phyloP scores from a whole-genome alignment of 2,329 filamentous ascomycete genomes.

The Diplodia mutila region DNA sequence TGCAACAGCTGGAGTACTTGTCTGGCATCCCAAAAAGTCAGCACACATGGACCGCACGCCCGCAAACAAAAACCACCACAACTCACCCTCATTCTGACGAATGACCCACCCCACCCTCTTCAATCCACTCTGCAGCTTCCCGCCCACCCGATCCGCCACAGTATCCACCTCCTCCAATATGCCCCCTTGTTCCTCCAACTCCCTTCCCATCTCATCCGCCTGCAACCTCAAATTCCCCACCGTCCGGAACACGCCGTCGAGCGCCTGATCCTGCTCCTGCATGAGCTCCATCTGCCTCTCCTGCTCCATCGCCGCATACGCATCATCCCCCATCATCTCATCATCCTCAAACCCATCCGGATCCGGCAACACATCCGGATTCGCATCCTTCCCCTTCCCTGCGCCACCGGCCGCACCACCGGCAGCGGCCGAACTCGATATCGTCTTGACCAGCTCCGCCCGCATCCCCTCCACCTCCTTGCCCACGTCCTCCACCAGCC shows the following conservation, averaged over 20 bases:
- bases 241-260: constrained; percentile 90
- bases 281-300: constrained; percentile 90
- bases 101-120: constrained; percentile 85
- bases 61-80: constrained; percentile 29
- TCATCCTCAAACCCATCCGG: constrained; percentile 43
- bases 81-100: constrained; percentile 83
- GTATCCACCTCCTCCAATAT: constrained; percentile 85
- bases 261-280: constrained; percentile 89
- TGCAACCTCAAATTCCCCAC: constrained; percentile 89
- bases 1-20: constrained; percentile 83
- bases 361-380: constrained; percentile 41
- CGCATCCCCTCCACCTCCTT: constrained; percentile 88
- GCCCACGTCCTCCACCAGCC: constrained; percentile 86
- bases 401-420: constrained; percentile 38
- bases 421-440: constrained; percentile 27
- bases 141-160: constrained; percentile 83
- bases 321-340: constrained; percentile 30
- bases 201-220: constrained; percentile 93
- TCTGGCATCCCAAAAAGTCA: constrained; percentile 47
- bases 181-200: constrained; percentile 91
- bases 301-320: constrained; percentile 61
- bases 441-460: constrained; percentile 69
- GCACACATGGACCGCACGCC: constrained; percentile 26
- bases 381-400: constrained; percentile 41
- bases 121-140: constrained; percentile 82